These are phyloP conservation scores for Neurospora terricola DNA, from an alignment of 495 filamentous ascomycete species.

Conservation along the genomic window DNA sequence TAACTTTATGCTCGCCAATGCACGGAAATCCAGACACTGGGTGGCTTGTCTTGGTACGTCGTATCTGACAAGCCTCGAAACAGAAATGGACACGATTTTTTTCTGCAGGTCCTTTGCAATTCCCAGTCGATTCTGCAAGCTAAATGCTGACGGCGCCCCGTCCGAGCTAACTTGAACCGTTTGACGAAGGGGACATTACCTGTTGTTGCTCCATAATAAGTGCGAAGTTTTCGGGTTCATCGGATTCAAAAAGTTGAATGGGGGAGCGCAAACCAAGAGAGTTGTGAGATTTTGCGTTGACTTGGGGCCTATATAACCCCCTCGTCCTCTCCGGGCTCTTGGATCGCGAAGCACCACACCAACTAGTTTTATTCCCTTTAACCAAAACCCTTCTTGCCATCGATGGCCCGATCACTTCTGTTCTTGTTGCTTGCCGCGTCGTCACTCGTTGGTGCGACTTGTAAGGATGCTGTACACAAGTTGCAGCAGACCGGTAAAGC, in stretches of 20 bases:
- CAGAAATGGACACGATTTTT: not conserved
- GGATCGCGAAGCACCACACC: not conserved
- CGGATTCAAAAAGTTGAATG: not conserved
- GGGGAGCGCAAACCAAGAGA: not conserved
- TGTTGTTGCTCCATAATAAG: not conserved
- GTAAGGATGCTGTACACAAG: slow-evolving; percentile 29
- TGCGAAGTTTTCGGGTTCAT: not conserved
- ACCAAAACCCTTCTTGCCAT: not conserved
- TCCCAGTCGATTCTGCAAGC: not conserved
- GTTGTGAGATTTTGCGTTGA: not conserved
- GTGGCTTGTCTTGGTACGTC: not conserved
- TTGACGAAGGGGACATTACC: not conserved
- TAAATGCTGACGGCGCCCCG: not conserved
- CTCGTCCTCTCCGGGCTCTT: not conserved
- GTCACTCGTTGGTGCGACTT: not conserved
- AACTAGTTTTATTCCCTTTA: not conserved
- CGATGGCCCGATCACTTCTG: not conserved
- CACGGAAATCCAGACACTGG: not conserved
- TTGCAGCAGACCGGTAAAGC: slow-evolving; percentile 32
- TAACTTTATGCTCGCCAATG: not conserved
- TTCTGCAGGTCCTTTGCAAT: not conserved
- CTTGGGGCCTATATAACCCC: not conserved
- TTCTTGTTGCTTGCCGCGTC: not conserved
- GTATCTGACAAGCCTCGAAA: not conserved
- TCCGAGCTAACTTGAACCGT: not conserved